Base-by-base conservation (phyloP, 495 filamentous ascomycete species). In the Aspergillus diversus region DNA sequence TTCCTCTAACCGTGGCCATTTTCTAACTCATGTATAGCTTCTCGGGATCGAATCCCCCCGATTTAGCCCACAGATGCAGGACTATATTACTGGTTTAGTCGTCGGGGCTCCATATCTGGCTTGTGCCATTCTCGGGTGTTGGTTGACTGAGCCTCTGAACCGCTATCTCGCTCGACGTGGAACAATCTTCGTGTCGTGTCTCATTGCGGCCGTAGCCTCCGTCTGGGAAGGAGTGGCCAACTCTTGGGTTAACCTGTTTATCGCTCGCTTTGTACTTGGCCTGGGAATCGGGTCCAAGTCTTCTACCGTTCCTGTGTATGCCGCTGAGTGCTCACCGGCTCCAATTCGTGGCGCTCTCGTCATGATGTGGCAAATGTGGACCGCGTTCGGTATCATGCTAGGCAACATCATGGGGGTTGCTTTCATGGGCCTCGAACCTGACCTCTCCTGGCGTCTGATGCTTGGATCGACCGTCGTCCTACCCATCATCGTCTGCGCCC, bases 371-470 rank as follows among this genome's bases (percentile, higher is more conserved):
- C 84, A 88, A 71, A 77, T 87, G 74, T 82, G 80, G 75, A 92
- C 89, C 5, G 91, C 90, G 4, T 92, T 92, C 66, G 90, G 91
- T 11, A 92, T 93, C 64, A 89, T 93, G 84, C 61, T 93, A 15
- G 91, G 91, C 21, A 90, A 89, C 64, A 83, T 87, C 43, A 84
- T 88, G 66, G 89, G 88, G 63, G 80, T 93, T 5, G 89, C 87
- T 39, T 90, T 94, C 71, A 74, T 75, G 69, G 61, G 67, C 21
- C 60, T 79, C 8, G 58, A 66, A 1, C 63, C 71, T 32, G 69
- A 77, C 39, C 71, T 82, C 35, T 72, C 73, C 52, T 82, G 80
- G 80, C 74, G 78, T 21, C 72, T 82, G 17, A 78, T 77, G 77
- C 75, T 78, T 57, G 81, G 84, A 5, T 80, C 83, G 33, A 77